Percentiles rank a stretch among this genome's conserved stretches.
Evolutionary conservation across 1,284 basidiomycete species (phyloP).

Genomic region (Tetrapyrgos nigripes): DNA sequence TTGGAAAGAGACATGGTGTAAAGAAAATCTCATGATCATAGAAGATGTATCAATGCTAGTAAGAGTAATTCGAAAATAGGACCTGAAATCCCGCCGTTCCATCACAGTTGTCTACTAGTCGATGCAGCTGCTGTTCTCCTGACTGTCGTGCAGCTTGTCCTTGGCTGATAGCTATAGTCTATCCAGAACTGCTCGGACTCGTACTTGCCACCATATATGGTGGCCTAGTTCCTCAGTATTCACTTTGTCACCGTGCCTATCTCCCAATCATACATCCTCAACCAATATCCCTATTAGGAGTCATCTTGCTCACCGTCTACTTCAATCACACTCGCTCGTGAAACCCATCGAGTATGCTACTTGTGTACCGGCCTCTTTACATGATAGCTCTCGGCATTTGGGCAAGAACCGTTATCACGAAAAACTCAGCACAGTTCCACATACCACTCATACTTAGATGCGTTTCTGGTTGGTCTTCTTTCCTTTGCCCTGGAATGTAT

Average conservation of each 20-base stretch:
- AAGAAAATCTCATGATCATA: no score
- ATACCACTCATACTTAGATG: conserved; percentile 55
- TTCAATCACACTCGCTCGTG: conserved; percentile 82
- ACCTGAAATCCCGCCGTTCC: no score
- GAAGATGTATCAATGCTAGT: no score
- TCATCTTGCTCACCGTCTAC: conserved; percentile 58
- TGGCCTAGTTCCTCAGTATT: no score
- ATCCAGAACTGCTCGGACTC: no score
- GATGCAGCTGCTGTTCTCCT: no score
- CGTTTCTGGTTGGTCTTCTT: conserved; percentile 52
- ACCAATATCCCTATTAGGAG: conserved; percentile 52
- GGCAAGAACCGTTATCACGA: conserved; percentile 62
- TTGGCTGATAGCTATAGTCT: no score
- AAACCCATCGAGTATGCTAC: conserved; percentile 76
- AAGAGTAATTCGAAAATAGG: no score
- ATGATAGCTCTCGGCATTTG: conserved; percentile 59
- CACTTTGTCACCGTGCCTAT: conserved; percentile 56
- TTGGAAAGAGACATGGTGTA: no score
- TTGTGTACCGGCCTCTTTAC: conserved; percentile 88
- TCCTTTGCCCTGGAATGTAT: conserved; percentile 76
- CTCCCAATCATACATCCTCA: conserved; percentile 64
- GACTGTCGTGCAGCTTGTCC: no score
- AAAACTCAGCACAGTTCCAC: conserved; percentile 32
- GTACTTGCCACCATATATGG: no score
- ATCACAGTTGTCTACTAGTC: no score